phyloP scores from a whole-genome alignment of 2,329 filamentous ascomycete genomes.

The Mollisia scopiformis region DNA sequence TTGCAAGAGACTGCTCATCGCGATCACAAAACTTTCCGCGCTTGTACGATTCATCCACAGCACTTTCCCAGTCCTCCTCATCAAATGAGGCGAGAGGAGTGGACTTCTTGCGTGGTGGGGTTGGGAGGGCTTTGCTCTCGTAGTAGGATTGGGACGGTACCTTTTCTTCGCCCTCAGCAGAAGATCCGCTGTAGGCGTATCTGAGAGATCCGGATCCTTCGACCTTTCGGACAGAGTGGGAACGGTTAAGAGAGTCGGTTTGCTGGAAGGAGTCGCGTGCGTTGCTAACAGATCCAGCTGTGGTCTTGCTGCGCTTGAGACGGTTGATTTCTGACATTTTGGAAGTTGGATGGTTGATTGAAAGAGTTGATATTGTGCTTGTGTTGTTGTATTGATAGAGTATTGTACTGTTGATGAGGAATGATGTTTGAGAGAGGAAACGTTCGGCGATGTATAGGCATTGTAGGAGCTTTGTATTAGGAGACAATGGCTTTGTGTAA shows the following conservation, averaged over 20 bases:
- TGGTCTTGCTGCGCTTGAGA: neutral
- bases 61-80: neutral
- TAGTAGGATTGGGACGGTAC: too few relatives aligned
- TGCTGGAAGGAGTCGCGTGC: neutral
- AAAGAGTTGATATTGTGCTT: neutral
- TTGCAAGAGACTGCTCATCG: too few relatives aligned
- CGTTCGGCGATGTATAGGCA: too few relatives aligned
- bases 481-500: too few relatives aligned
- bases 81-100: neutral
- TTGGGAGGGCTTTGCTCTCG: neutral
- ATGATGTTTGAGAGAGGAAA: too few relatives aligned
- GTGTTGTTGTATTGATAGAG: neutral
- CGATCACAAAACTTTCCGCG: neutral
- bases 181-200: too few relatives aligned
- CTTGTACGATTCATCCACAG: neutral
- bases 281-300: neutral
- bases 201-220: too few relatives aligned
- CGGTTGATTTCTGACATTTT: neutral
- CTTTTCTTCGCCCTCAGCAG: too few relatives aligned
- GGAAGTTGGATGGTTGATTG: too few relatives aligned
- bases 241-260: neutral
- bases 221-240: neutral
- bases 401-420: neutral
- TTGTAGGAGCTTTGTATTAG: too few relatives aligned
- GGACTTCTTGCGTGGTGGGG: neutral